Evolutionary conservation across 1,139 yeast genomes (phyloP).

Genomic region (Suhomyces bribrorum): DNA sequence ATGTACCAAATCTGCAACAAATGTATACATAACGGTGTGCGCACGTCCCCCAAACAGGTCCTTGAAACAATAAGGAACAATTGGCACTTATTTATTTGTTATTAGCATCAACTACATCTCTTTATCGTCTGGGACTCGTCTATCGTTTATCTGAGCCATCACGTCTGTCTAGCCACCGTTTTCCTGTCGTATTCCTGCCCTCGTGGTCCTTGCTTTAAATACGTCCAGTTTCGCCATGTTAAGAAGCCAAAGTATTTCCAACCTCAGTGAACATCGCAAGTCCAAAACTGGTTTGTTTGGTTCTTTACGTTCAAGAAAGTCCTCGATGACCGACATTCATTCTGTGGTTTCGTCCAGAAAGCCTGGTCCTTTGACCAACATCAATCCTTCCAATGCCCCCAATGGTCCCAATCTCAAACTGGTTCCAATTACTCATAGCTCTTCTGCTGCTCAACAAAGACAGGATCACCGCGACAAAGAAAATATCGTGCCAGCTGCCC

Average conservation of each 20-base stretch:
- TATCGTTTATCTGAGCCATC: background rate
- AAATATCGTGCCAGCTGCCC: background rate
- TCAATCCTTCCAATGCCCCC: conserved; percentile 6
- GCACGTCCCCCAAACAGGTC: conserved; percentile 2
- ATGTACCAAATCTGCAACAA: too few species aligned
- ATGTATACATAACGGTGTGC: conserved; percentile 3
- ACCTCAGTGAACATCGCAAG: conserved; percentile 26
- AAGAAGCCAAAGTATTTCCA: conserved; percentile 34
- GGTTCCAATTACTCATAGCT: conserved; percentile 10
- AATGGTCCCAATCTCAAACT: conserved; percentile 6
- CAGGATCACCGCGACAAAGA: background rate
- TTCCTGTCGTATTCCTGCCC: background rate
- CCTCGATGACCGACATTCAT: conserved; percentile 16
- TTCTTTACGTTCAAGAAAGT: conserved; percentile 23
- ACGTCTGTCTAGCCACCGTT: background rate
- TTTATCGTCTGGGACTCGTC: background rate
- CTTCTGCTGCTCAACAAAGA: conserved; percentile 11
- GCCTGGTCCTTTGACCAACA: conserved; percentile 21
- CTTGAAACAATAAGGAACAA: background rate
- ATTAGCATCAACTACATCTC: background rate
- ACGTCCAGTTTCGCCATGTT: conserved; percentile 21
- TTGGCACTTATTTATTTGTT: background rate
- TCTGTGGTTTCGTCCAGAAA: conserved; percentile 5
- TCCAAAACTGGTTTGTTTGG: conserved; percentile 22
- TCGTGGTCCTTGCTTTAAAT: conserved; percentile 1